These are phyloP conservation scores for Corymbia calophylla DNA, from an alignment of 441 rosid genomes.

Conservation along the genomic window DNA sequence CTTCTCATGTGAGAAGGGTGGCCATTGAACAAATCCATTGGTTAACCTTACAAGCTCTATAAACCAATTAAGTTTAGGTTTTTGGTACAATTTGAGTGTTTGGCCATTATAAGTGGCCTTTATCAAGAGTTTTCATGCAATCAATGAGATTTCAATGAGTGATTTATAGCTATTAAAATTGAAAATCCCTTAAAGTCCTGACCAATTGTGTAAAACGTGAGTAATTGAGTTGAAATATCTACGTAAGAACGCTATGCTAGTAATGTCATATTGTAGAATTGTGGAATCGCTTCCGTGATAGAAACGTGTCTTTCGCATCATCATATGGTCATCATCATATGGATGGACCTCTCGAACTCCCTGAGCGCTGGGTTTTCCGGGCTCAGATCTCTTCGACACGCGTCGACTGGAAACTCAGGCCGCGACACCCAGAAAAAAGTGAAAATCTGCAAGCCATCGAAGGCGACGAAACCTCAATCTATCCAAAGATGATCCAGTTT, in stretches of 20 bases:
- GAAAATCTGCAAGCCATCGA: slow-evolving; percentile 6
- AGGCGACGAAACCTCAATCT: slow-evolving; percentile 24
- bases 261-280: neutral
- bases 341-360: neutral
- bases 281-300: neutral
- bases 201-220: no score
- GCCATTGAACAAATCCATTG: no score
- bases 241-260: neutral
- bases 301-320: neutral
- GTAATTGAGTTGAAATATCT: neutral
- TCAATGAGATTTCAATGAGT: neutral
- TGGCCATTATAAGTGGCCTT: neutral
- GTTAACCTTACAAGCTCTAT: neutral
- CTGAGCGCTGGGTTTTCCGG: neutral
- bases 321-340: neutral
- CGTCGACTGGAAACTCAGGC: neutral
- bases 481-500: neutral
- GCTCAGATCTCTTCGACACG: neutral
- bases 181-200: neutral
- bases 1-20: no score
- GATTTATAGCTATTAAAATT: neutral
- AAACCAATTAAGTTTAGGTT: neutral
- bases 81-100: neutral
- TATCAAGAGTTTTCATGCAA: fast-evolving
- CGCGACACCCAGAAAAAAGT: slow-evolving; percentile 9